Conservation (phyloP, 2,329 filamentous ascomycete species). For the Fusarium sp. region DNA sequence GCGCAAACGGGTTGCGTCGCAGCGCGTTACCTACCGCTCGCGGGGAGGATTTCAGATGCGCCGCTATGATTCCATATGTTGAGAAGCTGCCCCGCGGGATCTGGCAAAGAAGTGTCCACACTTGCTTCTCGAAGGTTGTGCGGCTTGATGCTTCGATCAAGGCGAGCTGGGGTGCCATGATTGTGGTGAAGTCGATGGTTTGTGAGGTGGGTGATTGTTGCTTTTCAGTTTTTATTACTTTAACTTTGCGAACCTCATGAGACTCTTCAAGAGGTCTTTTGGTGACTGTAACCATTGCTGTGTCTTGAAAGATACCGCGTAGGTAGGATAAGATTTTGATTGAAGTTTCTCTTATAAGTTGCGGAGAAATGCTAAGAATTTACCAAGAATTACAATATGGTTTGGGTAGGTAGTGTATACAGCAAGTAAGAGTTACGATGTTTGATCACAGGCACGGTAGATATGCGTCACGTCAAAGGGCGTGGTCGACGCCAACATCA, state of each 20-base stretch:
- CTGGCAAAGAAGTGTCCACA: conserved; percentile 81
- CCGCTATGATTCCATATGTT: conserved; percentile 81
- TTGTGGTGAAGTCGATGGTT: conserved; percentile 8
- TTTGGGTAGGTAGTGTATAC: not conserved
- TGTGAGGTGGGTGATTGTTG: conserved; percentile 7
- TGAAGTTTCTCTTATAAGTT: not conserved
- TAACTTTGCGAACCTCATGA: conserved; percentile 26
- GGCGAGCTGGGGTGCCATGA: conserved; percentile 57
- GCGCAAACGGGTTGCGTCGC: conserved; percentile 84
- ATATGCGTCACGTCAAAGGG: conserved; percentile 42
- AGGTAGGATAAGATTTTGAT: not conserved
- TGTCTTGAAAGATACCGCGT: not conserved
- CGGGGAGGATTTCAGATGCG: conserved; percentile 76
- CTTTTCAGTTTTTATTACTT: conserved; percentile 26
- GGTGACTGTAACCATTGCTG: conserved; percentile 26
- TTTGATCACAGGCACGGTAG: conserved; percentile 11
- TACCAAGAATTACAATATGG: not conserved
- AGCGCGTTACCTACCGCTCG: conserved; percentile 84
- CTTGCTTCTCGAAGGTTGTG: conserved; percentile 70
- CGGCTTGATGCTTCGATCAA: conserved; percentile 61
- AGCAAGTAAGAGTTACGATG: not conserved
- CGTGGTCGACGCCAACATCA: conserved; percentile 44
- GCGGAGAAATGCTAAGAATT: not conserved
- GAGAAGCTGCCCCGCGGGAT: conserved; percentile 82
- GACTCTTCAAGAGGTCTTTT: conserved; percentile 43